These are phyloP conservation scores for Fusarium ambrosium DNA, from an alignment of 2,329 filamentous ascomycete genomes.

Conservation along the genomic window DNA sequence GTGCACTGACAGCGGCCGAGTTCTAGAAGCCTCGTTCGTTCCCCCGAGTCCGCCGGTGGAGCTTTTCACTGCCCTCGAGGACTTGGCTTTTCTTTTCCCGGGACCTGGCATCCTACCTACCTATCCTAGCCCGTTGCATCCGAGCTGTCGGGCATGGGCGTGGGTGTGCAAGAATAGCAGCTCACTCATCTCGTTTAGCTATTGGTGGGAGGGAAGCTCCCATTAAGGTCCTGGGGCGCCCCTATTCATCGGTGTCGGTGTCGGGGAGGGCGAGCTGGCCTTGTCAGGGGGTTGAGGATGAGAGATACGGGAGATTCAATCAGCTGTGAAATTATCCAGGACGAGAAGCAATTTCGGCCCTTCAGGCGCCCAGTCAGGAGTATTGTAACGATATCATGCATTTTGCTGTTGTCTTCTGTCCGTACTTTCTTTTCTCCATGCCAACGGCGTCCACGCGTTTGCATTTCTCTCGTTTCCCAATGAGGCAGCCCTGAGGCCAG, in stretches of 20 bases:
- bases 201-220: slow-evolving; percentile 34
- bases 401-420: neutral
- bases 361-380: slow-evolving; percentile 30
- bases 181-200: slow-evolving; percentile 33
- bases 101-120: slow-evolving; percentile 25
- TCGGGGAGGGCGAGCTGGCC: slow-evolving; percentile 16
- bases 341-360: slow-evolving; percentile 41
- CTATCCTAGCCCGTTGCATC: slow-evolving; percentile 21
- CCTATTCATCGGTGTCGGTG: slow-evolving; percentile 1
- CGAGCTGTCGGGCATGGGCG: slow-evolving; percentile 40
- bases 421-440: neutral
- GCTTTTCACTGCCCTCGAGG: slow-evolving; percentile 4
- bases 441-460: neutral
- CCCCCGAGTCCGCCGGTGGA: slow-evolving; percentile 29
- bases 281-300: slow-evolving; percentile 22
- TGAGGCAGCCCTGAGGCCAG: neutral
- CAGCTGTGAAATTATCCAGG: slow-evolving; percentile 40
- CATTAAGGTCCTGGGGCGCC: slow-evolving; percentile 28
- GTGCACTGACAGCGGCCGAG: slow-evolving; percentile 30
- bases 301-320: slow-evolving; percentile 29
- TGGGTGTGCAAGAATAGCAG: slow-evolving; percentile 37
- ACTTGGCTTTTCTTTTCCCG: slow-evolving; percentile 31
- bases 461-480: neutral
- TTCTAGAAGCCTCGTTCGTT: slow-evolving; percentile 35
- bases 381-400: slow-evolving; percentile 15